Percentiles rank a stretch among this genome's conserved stretches.
These are phyloP conservation scores for Fusarium haematococcum DNA, from an alignment of 2,329 filamentous ascomycete species.

Conservation along the genomic window DNA sequence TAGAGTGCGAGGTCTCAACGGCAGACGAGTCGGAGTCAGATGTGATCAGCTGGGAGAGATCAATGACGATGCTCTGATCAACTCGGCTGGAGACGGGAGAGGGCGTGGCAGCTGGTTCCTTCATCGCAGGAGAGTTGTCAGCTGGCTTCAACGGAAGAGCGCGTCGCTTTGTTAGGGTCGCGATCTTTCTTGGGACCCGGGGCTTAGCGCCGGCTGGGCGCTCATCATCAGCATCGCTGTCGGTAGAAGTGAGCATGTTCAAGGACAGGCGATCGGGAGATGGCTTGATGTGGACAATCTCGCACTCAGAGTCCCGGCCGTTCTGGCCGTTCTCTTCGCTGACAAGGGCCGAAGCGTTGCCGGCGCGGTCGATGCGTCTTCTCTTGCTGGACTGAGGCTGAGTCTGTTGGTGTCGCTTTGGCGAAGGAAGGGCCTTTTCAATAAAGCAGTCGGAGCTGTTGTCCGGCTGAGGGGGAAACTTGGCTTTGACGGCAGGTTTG, in stretches of 20 bases:
- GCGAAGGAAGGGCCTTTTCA: slow-evolving; percentile 27
- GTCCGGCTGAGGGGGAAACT: background rate
- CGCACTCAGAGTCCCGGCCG: slow-evolving; percentile 9
- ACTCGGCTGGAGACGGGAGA: background rate
- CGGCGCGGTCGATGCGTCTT: slow-evolving; percentile 5
- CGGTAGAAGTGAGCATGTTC: background rate
- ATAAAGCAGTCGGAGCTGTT: slow-evolving; percentile 34
- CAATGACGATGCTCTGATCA: slow-evolving; percentile 6
- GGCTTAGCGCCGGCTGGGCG: background rate
- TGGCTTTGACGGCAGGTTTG: background rate
- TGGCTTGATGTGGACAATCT: slow-evolving; percentile 4
- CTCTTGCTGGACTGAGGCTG: slow-evolving; percentile 23
- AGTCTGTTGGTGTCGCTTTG: slow-evolving; percentile 11
- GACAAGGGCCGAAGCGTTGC: background rate
- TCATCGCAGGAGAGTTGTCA: background rate
- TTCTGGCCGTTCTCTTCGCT: background rate
- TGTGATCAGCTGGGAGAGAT: slow-evolving; percentile 20
- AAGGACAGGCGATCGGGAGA: slow-evolving; percentile 9
- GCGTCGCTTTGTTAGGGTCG: background rate
- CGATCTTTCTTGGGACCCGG: background rate
- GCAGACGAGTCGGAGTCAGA: slow-evolving; percentile 28
- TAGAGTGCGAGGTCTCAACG: background rate
- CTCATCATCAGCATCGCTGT: slow-evolving; percentile 14
- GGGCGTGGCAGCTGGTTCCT: background rate
- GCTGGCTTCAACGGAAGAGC: background rate